Conservation (phyloP, 1,139 yeast species). For the Pichia sp. region DNA sequence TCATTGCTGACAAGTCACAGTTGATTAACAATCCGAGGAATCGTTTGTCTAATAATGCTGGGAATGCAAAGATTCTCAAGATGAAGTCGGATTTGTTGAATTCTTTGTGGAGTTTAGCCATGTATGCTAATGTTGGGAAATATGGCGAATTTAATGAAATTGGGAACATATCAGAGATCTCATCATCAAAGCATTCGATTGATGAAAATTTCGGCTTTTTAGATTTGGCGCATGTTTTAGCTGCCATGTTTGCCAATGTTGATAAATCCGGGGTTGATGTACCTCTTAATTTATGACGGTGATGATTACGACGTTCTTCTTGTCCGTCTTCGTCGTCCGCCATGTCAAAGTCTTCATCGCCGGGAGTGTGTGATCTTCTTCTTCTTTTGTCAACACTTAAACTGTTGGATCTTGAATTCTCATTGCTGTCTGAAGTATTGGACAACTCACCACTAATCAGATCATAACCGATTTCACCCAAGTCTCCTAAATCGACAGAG, state of each 20-base stretch:
- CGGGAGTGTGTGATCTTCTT: neutral
- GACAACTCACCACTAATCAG: conserved; percentile 36
- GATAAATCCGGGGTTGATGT: conserved; percentile 15
- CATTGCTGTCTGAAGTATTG: conserved; percentile 23
- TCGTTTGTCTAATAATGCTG: conserved; percentile 81
- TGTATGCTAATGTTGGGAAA: conserved; percentile 77
- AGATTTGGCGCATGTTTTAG: conserved; percentile 16
- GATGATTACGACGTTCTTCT: neutral
- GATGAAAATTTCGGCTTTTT: conserved; percentile 47
- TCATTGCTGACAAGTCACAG: conserved; percentile 84
- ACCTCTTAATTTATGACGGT: neutral
- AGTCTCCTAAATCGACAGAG: conserved; percentile 76
- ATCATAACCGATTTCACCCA: conserved; percentile 75
- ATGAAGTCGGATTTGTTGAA: conserved; percentile 84
- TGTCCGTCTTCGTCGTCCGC: neutral
- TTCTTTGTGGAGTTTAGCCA: conserved; percentile 82
- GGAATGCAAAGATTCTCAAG: conserved; percentile 86
- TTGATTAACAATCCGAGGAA: conserved; percentile 74
- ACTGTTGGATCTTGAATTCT: conserved; percentile 15
- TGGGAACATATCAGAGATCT: conserved; percentile 82
- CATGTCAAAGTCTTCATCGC: neutral
- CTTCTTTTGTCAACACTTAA: neutral
- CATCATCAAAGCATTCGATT: conserved; percentile 82
- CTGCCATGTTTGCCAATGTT: conserved; percentile 14
- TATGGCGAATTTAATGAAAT: conserved; percentile 83